Conservation (phyloP, 768 basidiomycete species). For the Dioszegia crocea region DNA sequence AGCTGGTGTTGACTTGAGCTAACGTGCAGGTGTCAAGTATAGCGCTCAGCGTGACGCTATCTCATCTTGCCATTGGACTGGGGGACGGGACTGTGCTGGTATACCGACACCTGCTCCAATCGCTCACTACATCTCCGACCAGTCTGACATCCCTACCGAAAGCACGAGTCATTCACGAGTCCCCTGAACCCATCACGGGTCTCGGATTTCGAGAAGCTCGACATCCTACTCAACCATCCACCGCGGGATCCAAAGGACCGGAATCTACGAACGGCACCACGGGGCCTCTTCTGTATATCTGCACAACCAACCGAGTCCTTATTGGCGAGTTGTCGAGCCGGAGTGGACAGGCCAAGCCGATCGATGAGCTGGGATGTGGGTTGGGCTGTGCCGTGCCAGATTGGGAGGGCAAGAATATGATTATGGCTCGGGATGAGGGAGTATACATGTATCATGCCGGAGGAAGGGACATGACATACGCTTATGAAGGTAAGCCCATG, state of each 20-base stretch:
- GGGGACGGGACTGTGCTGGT: constrained; percentile 89
- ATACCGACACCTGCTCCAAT: constrained; percentile 87
- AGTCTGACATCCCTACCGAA: constrained; percentile 76
- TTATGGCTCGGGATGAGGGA: constrained; percentile 85
- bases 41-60: constrained; percentile 69
- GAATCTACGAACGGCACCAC: constrained; percentile 7
- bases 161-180: constrained; percentile 73
- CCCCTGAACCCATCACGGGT: constrained; percentile 82
- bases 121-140: constrained; percentile 63
- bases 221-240: constrained; percentile 48
- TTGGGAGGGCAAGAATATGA: constrained; percentile 61
- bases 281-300: constrained; percentile 65
- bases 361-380: constrained; percentile 81
- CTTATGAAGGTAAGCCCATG: constrained; percentile 70
- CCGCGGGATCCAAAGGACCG: constrained; percentile 39
- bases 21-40: constrained; percentile 66
- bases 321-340: constrained; percentile 65
- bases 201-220: constrained; percentile 71
- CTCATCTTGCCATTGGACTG: constrained; percentile 87
- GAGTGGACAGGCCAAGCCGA: constrained; percentile 60
- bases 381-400: constrained; percentile 82
- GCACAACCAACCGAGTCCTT: constrained; percentile 78
- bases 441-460: constrained; percentile 79
- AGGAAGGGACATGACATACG: constrained; percentile 76
- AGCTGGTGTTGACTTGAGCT: neutral